These are phyloP conservation scores for Wallacemonas collosoma DNA, from an alignment of 208 protist species.

Conservation along the genomic window DNA sequence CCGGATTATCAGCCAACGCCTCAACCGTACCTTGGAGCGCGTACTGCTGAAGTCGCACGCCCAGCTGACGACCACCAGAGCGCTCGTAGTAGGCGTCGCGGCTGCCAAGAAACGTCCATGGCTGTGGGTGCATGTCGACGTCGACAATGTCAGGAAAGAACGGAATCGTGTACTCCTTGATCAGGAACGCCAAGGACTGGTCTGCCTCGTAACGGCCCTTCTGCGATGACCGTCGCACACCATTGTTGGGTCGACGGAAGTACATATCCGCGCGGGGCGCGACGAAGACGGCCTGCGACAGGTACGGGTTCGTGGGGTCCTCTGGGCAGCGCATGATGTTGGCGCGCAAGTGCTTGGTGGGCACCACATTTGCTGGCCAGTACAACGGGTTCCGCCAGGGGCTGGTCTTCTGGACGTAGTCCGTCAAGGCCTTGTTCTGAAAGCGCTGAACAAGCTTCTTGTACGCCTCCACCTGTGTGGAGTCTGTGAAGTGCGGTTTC, in stretches of 20 bases:
- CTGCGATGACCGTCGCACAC: slow-evolving; percentile 41
- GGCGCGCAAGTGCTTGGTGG: slow-evolving; percentile 78
- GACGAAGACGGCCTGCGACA: slow-evolving; percentile 82
- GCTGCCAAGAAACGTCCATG: slow-evolving; percentile 86
- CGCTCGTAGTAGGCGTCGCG: slow-evolving; percentile 83
- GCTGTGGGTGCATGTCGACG: slow-evolving; percentile 73
- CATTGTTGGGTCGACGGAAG: slow-evolving; percentile 81
- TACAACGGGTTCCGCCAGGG: slow-evolving; percentile 88
- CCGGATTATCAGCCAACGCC: slow-evolving; percentile 65
- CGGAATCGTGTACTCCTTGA: slow-evolving; percentile 82
- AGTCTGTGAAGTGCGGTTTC: not conserved
- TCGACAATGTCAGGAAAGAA: slow-evolving; percentile 92
- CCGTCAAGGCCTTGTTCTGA: slow-evolving; percentile 55
- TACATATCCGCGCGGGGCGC: slow-evolving; percentile 82
- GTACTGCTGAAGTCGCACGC: slow-evolving; percentile 61
- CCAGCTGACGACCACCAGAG: slow-evolving; percentile 57
- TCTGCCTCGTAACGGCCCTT: slow-evolving; percentile 89
- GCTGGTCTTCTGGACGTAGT: slow-evolving; percentile 74
- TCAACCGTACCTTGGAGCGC: slow-evolving; percentile 50
- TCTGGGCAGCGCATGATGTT: slow-evolving; percentile 91
- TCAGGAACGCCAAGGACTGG: slow-evolving; percentile 53
- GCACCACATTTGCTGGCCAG: slow-evolving; percentile 81
- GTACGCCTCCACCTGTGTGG: slow-evolving; percentile 43
- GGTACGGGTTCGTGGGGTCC: slow-evolving; percentile 83
- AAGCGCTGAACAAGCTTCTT: slow-evolving; percentile 50